Percentiles rank a stretch among this genome's conserved stretches.
Conservation (phyloP, 805 yeast species). For the Pichia ethanolica region DNA sequence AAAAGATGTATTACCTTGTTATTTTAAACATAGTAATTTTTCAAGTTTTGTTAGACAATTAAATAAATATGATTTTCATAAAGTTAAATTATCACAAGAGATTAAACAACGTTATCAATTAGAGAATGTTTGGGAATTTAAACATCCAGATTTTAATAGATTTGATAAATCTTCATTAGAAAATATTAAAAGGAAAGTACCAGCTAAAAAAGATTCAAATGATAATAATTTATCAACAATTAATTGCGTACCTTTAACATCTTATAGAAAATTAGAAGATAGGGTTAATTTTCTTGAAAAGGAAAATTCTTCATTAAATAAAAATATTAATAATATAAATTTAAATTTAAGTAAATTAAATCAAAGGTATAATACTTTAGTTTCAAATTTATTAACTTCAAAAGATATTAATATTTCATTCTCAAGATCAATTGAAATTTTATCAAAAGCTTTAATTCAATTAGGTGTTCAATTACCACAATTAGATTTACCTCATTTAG, state of each 20-base stretch:
- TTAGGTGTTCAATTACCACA: slow-evolving; percentile 66
- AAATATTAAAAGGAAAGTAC: slow-evolving; percentile 78
- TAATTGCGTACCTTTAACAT: slow-evolving; percentile 6
- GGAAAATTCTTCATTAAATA: slow-evolving; percentile 22
- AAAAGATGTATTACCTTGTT: slow-evolving; percentile 78
- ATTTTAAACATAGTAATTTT: slow-evolving; percentile 91
- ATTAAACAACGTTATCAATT: slow-evolving; percentile 66
- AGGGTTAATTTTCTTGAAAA: slow-evolving; percentile 24
- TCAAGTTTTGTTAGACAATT: slow-evolving; percentile 92
- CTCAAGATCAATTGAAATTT: slow-evolving; percentile 41
- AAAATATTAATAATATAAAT: slow-evolving; percentile 28
- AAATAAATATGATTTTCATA: slow-evolving; percentile 96
- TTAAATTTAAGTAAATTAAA: slow-evolving; percentile 37
- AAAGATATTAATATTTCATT: slow-evolving; percentile 52
- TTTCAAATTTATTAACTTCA: slow-evolving; percentile 52
- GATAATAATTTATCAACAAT: slow-evolving; percentile 6
- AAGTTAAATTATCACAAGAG: slow-evolving; percentile 69
- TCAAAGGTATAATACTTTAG: slow-evolving; percentile 54
- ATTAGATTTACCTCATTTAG: slow-evolving; percentile 43
- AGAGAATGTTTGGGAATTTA: slow-evolving; percentile 70
- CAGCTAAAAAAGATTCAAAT: slow-evolving; percentile 31
- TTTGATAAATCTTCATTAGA: slow-evolving; percentile 76
- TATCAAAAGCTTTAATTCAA: slow-evolving; percentile 43
- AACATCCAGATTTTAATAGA: slow-evolving; percentile 78
- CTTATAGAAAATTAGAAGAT: slow-evolving; percentile 21